A percentile compares a stretch with the other conserved stretches of the same genome.
Conservation (phyloP, 2,329 filamentous ascomycete species). For the Cryoendolithus antarcticus region DNA sequence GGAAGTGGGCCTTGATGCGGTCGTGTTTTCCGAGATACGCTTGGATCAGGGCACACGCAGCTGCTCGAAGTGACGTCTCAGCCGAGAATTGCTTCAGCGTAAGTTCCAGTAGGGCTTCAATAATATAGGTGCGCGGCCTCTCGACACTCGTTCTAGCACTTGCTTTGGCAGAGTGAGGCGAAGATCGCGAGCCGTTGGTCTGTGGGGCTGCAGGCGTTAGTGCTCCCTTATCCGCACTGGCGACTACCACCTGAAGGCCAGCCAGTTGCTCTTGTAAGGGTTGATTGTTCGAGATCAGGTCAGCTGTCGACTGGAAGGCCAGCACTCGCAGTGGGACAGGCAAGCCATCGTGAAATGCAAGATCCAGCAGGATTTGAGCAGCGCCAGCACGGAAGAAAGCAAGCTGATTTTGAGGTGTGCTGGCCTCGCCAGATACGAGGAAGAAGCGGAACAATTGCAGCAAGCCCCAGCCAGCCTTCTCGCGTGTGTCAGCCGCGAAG, state of each 20-base stretch:
- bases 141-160: slow-evolving; percentile 19
- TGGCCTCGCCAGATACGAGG: slow-evolving; percentile 64
- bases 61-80: slow-evolving; percentile 67
- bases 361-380: slow-evolving; percentile 63
- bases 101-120: slow-evolving; percentile 81
- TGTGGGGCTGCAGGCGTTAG: slow-evolving; percentile 11
- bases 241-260: slow-evolving; percentile 58
- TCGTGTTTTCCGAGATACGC: slow-evolving; percentile 79
- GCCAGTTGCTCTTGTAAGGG: slow-evolving; percentile 80
- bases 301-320: slow-evolving; percentile 74
- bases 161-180: slow-evolving; percentile 11
- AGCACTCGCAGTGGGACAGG: slow-evolving; percentile 71
- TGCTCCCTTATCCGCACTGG: slow-evolving; percentile 9
- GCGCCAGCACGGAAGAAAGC: slow-evolving; percentile 77
- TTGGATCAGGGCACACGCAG: slow-evolving; percentile 81
- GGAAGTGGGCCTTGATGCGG: slow-evolving; percentile 72
- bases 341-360: slow-evolving; percentile 65
- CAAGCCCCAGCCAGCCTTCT: slow-evolving; percentile 85
- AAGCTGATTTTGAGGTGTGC: slow-evolving; percentile 70
- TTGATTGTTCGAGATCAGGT: slow-evolving; percentile 72
- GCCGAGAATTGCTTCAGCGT: slow-evolving; percentile 55
- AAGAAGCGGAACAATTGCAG: slow-evolving; percentile 80
- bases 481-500: slow-evolving; percentile 45
- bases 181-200: slow-evolving; percentile 16
- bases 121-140: slow-evolving; percentile 57